These are phyloP conservation scores for Physcomitrium patens DNA, from an alignment of 225 moss, liverwort and hornwort genomes.

Conservation along the genomic window DNA sequence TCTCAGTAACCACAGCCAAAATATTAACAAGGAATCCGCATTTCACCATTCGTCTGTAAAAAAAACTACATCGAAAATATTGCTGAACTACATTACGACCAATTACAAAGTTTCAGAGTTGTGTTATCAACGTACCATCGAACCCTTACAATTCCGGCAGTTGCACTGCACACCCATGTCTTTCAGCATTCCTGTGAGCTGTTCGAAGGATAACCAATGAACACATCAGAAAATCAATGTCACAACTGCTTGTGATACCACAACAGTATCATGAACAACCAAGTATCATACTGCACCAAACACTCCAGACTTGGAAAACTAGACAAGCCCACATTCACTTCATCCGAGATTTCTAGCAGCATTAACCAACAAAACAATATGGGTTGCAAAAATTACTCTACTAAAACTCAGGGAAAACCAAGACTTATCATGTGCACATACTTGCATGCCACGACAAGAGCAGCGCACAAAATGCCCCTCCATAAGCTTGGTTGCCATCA, in stretches of 20 bases:
- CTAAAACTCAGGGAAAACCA: not conserved
- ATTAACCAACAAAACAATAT: not conserved
- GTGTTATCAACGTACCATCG: conserved; percentile 23
- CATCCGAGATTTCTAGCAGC: not conserved
- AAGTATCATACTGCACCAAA: not conserved
- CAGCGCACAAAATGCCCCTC: conserved; percentile 44
- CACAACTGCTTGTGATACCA: not conserved
- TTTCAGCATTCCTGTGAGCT: conserved; percentile 45
- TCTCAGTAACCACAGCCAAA: not conserved
- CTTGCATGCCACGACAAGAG: conserved; percentile 43
- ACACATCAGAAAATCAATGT: not conserved
- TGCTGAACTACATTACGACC: not conserved
- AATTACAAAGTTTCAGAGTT: not conserved
- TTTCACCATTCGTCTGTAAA: not conserved
- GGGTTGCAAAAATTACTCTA: not conserved
- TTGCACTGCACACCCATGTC: conserved; percentile 45
- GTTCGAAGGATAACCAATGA: conserved; percentile 5
- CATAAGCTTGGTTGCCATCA: conserved; percentile 43
- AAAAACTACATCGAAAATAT: not conserved
- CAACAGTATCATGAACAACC: not conserved
- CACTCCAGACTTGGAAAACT: not conserved
- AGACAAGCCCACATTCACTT: not conserved
- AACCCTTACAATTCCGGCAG: conserved; percentile 38
- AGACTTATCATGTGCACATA: conserved; percentile 2
- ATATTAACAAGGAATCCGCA: not conserved